phyloP scores from a whole-genome alignment of 352 stramenopile genomes.

The Phytophthora multivora region DNA sequence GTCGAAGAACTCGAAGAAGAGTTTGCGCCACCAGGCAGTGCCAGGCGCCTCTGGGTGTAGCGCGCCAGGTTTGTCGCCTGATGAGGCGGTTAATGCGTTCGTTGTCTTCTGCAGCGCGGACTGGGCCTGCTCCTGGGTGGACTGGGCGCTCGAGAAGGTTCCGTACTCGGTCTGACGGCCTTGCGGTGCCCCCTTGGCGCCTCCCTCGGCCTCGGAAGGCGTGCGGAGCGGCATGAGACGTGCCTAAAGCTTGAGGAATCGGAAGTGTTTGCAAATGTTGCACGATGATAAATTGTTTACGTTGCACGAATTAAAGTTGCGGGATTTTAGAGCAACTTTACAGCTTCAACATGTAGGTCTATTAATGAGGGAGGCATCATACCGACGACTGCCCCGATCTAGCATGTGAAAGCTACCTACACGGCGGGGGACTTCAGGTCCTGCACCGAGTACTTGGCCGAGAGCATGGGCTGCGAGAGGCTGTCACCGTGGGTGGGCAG shows the following conservation, averaged over 20 bases:
- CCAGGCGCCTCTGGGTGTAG: conserved; percentile 36
- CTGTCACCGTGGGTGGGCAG: conserved; percentile 35
- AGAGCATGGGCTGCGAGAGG: conserved; percentile 43
- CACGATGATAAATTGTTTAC: background rate
- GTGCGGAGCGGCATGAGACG: conserved; percentile 23
- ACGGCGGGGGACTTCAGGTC: conserved; percentile 31
- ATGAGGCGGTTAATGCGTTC: background rate
- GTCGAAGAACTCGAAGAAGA: conserved; percentile 50
- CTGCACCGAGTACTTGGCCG: conserved; percentile 33
- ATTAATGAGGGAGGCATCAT: conserved; percentile 14
- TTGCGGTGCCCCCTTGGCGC: conserved; percentile 6
- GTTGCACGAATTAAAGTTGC: background rate
- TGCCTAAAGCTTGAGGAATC: background rate
- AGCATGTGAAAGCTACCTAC: conserved; percentile 20
- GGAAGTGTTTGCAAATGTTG: conserved; percentile 1
- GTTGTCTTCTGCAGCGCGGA: conserved; percentile 1
- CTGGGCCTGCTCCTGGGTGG: background rate
- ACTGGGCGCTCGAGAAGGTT: conserved; percentile 10
- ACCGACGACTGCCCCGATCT: conserved; percentile 15
- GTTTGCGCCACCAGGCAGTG: conserved; percentile 46
- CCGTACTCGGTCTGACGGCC: conserved; percentile 22
- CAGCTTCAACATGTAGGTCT: background rate
- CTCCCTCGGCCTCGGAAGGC: background rate
- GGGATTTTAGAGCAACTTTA: background rate
- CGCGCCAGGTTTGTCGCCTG: conserved; percentile 3